Conservation (phyloP, 805 yeast genomes). For the Hanseniaspora clermontiae region DNA sequence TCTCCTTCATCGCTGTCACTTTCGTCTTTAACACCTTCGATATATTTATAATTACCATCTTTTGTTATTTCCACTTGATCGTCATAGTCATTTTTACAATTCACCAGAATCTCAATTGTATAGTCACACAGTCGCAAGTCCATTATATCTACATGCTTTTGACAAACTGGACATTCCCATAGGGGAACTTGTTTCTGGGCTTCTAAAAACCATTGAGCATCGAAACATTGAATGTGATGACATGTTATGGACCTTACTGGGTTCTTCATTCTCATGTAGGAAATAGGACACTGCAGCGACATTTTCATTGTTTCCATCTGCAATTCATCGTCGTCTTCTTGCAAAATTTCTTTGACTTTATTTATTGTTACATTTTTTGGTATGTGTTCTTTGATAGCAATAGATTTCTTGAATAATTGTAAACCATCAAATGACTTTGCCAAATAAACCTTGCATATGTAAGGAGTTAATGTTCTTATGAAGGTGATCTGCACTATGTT, state of each 20-base stretch:
- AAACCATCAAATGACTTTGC: constrained; percentile 39
- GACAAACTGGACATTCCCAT: constrained; percentile 85
- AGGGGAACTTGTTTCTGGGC: constrained; percentile 69
- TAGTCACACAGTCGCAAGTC: constrained; percentile 67
- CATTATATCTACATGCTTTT: constrained; percentile 36
- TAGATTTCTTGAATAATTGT: constrained; percentile 28
- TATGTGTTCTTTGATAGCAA: constrained; percentile 41
- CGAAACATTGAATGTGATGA: constrained; percentile 79
- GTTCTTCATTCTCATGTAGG: constrained; percentile 51
- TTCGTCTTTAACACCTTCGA: constrained; percentile 20
- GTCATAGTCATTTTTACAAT: constrained; percentile 38
- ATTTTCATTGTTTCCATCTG: constrained; percentile 53
- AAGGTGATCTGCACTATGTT: constrained; percentile 38
- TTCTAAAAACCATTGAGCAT: constrained; percentile 57
- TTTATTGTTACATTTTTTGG: constrained; percentile 37
- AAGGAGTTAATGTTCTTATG: constrained; percentile 20
- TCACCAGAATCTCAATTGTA: constrained; percentile 45
- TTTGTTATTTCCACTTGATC: constrained; percentile 55
- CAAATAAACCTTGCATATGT: constrained; percentile 51
- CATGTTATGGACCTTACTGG: constrained; percentile 67
- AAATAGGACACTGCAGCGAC: constrained; percentile 66
- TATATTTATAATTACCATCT: constrained; percentile 62
- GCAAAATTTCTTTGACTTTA: constrained; percentile 31
- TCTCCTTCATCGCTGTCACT: constrained; percentile 17
- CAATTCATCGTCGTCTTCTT: constrained; percentile 57